A percentile compares a stretch with the other conserved stretches of the same genome.
These are phyloP conservation scores for Kuraishia borneana DNA, from an alignment of 805 yeast genomes.

Conservation along the genomic window DNA sequence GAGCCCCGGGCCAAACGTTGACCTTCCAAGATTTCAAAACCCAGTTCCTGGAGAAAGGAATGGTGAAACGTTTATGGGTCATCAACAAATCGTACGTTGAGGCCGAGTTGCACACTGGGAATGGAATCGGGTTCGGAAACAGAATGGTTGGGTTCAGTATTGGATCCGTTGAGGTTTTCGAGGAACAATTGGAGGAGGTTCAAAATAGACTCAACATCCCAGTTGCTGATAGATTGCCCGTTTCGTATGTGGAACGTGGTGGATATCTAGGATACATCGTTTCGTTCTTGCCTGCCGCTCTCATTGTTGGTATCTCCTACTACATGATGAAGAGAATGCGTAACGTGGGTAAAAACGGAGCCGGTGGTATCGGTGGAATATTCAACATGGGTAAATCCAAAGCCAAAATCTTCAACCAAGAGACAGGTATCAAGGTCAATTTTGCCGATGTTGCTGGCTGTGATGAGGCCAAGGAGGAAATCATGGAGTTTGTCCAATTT, in stretches of 20 bases:
- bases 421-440: slow-evolving; percentile 78
- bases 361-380: slow-evolving; percentile 72
- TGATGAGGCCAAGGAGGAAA: slow-evolving; percentile 93
- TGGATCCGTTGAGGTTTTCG: slow-evolving; percentile 80
- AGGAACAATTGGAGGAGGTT: slow-evolving; percentile 64
- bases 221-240: slow-evolving; percentile 63
- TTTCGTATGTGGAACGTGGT: slow-evolving; percentile 60
- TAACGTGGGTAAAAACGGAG: slow-evolving; percentile 28
- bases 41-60: slow-evolving; percentile 66
- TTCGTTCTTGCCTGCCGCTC: slow-evolving; percentile 70
- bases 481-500: slow-evolving; percentile 94
- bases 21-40: slow-evolving; percentile 69
- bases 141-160: slow-evolving; percentile 65
- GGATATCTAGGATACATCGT: slow-evolving; percentile 50
- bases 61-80: slow-evolving; percentile 64
- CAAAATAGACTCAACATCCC: slow-evolving; percentile 66
- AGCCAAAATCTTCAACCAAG: slow-evolving; percentile 86
- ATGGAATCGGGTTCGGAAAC: slow-evolving; percentile 26
- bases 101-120: slow-evolving; percentile 39
- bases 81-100: slow-evolving; percentile 64
- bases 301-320: slow-evolving; percentile 70
- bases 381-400: slow-evolving; percentile 81
- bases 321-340: slow-evolving; percentile 50
- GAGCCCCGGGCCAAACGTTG: slow-evolving; percentile 13
- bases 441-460: slow-evolving; percentile 97